Base-by-base conservation (phyloP, 2,329 filamentous ascomycete genomes). In the Xylariaceae sp. region DNA sequence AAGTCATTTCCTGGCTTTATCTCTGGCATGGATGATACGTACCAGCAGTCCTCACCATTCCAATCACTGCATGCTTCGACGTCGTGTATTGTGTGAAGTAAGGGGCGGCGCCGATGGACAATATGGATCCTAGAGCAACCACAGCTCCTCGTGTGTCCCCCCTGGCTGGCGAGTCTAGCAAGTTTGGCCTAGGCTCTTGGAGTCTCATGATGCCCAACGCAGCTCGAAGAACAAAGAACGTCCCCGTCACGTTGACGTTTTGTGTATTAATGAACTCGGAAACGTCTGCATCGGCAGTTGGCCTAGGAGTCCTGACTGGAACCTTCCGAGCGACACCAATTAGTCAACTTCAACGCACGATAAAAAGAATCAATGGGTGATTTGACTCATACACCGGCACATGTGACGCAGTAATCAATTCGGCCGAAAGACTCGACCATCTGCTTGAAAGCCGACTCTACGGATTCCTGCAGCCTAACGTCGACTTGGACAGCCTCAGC, bases 401-500 rank as follows among this genome's bases (percentile, higher is more conserved):
- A 48, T 16, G 55, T 55, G 2, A 64, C 47, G 19, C 55, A 60
- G 26, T 63, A 64, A 37, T 64, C 62, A 4, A 64, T 54, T 6
- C 62, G 56, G 2, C 60, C 61, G n/a, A 62, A 63, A 1, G 48
- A n/a, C 0, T 44, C 39, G 3, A 52, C 49, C 51, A 49, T 60
- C 10, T 50, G 29, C 16, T 52, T 47, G 12, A 56, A 51, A 32
- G 53, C 59, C 6, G 21, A 18, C 10, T 54, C 34, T 7, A 64
- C 55, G 0, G 62, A 61, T 9, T 56, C 53, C 1, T 55, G 43
- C 2, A 18, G 0, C 2, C 44, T 21, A 2, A 63, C 52, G 12
- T 63, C 58, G 21, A 61, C 30, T 3, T 47, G 40, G 6, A 59
- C 47, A 0, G 57, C 61, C 29, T 60, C 58, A 9, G 44, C 56